Evolutionary conservation across 1,284 basidiomycete genomes (phyloP).

Genomic region (Apiotrichum akiyoshidainum): DNA sequence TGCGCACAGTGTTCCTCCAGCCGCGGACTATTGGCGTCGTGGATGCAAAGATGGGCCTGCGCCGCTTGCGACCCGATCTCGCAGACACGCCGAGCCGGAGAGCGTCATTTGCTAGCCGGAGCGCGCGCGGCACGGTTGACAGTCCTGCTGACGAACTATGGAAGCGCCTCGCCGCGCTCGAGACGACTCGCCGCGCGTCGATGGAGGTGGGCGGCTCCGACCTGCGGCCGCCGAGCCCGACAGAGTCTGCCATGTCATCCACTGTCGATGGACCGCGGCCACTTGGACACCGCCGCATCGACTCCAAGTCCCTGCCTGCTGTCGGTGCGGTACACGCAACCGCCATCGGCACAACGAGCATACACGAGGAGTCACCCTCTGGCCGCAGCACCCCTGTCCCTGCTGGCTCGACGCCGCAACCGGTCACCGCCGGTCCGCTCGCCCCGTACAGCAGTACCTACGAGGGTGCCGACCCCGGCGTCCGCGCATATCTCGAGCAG

Average conservation of each 20-base stretch:
- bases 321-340: slow-evolving; percentile 73
- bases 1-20: slow-evolving; percentile 90
- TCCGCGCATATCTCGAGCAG: slow-evolving; percentile 79
- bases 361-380: slow-evolving; percentile 33
- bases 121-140: slow-evolving; percentile 30
- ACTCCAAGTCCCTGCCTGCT: slow-evolving; percentile 77
- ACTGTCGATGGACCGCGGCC: slow-evolving; percentile 30
- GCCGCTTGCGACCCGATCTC: slow-evolving; percentile 36
- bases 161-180: slow-evolving; percentile 37
- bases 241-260: slow-evolving; percentile 41
- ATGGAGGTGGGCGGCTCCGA: neutral
- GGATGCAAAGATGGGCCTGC: slow-evolving; percentile 37
- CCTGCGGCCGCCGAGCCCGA: slow-evolving; percentile 19
- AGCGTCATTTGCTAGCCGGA: slow-evolving; percentile 42
- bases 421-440: slow-evolving; percentile 17
- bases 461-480: slow-evolving; percentile 80
- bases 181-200: slow-evolving; percentile 21
- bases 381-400: slow-evolving; percentile 34
- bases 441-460: slow-evolving; percentile 48
- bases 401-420: slow-evolving; percentile 6
- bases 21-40: slow-evolving; percentile 43
- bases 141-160: slow-evolving; percentile 45
- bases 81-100: slow-evolving; percentile 29
- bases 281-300: slow-evolving; percentile 41
- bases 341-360: slow-evolving; percentile 59